Percentiles rank a stretch among this genome's conserved stretches.
Evolutionary conservation across 768 basidiomycete species (phyloP).

Genomic region (Phylloporus sp.): DNA sequence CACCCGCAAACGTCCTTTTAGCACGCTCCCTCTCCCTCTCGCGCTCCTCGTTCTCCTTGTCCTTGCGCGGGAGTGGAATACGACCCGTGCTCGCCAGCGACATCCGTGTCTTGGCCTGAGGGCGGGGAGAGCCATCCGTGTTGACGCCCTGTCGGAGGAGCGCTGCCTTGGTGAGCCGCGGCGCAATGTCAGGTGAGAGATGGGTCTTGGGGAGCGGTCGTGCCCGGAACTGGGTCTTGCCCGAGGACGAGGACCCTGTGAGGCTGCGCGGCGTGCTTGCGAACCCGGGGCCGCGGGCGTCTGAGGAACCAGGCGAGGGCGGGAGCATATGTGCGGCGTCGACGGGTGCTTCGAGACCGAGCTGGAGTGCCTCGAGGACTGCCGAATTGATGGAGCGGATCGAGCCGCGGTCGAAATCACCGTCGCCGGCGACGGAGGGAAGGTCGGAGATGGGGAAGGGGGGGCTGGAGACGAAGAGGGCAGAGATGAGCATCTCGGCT

Average conservation of each 20-base stretch:
- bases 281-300: slow-evolving; percentile 19
- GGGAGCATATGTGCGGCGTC: slow-evolving; percentile 40
- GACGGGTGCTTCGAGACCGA: slow-evolving; percentile 39
- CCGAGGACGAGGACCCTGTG: slow-evolving; percentile 37
- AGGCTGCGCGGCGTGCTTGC: slow-evolving; percentile 27
- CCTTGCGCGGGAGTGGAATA: slow-evolving; percentile 26
- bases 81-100: slow-evolving; percentile 33
- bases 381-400: slow-evolving; percentile 45
- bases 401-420: slow-evolving; percentile 34
- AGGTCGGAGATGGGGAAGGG: slow-evolving; percentile 71
- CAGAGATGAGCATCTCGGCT: slow-evolving; percentile 77
- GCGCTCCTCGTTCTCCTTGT: slow-evolving; percentile 36
- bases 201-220: slow-evolving; percentile 63
- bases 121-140: slow-evolving; percentile 33
- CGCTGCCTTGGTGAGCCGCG: slow-evolving; percentile 73
- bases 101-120: slow-evolving; percentile 25
- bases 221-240: slow-evolving; percentile 58
- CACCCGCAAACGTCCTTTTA: slow-evolving; percentile 64
- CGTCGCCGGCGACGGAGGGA: slow-evolving; percentile 39
- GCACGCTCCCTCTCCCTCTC: slow-evolving; percentile 60
- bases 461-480: slow-evolving; percentile 79
- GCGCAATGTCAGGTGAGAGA: slow-evolving; percentile 63
- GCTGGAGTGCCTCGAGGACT: slow-evolving; percentile 42
- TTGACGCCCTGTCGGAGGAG: slow-evolving; percentile 63
- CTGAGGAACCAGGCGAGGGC: slow-evolving; percentile 28